A percentile compares a stretch with the other conserved stretches of the same genome.
Conservation (phyloP, 2,329 filamentous ascomycete genomes). For the Calonectria pseudoreteaudii region DNA sequence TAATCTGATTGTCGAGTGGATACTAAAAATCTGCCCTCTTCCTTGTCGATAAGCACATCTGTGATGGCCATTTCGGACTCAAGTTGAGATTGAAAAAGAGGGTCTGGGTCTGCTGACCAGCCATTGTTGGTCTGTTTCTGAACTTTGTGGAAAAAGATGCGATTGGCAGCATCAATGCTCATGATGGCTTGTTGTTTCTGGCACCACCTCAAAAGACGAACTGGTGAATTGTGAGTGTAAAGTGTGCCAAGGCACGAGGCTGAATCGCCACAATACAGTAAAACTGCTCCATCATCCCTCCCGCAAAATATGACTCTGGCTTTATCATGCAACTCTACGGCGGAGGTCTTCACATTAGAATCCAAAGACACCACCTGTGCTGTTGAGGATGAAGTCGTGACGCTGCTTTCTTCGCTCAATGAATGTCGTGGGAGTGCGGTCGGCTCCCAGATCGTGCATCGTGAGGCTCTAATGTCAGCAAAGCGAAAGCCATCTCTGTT, state of each 20-base stretch:
- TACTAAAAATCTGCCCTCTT: slow-evolving; percentile 43
- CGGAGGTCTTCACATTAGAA: slow-evolving; percentile 43
- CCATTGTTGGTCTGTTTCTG: slow-evolving; percentile 20
- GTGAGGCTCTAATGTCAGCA: slow-evolving; percentile 48
- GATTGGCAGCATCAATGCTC: slow-evolving; percentile 44
- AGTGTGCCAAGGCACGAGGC: slow-evolving; percentile 37
- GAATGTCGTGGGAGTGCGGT: slow-evolving; percentile 40
- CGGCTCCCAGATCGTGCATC: slow-evolving; percentile 54
- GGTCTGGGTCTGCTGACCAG: slow-evolving; percentile 6
- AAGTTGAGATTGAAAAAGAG: slow-evolving; percentile 39
- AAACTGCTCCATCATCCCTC: slow-evolving; percentile 50
- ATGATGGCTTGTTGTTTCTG: slow-evolving; percentile 36
- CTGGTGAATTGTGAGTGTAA: slow-evolving; percentile 44
- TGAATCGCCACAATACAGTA: slow-evolving; percentile 39
- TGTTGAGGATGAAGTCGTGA: slow-evolving; percentile 30
- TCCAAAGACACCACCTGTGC: slow-evolving; percentile 40
- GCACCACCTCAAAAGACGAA: slow-evolving; percentile 45
- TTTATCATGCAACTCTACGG: slow-evolving; percentile 41
- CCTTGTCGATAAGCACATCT: slow-evolving; percentile 41
- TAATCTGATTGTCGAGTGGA: slow-evolving; percentile 47
- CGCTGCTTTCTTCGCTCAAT: slow-evolving; percentile 43
- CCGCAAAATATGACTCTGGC: slow-evolving; percentile 48
- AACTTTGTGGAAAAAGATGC: slow-evolving; percentile 33
- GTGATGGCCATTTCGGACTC: slow-evolving; percentile 39
- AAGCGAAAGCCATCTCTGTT: slow-evolving; percentile 46